Evolutionary conservation across 1,139 yeast genomes (phyloP), one percentile per base, ranked within the genome.

Genomic region (Suhomyces maxii): DNA sequence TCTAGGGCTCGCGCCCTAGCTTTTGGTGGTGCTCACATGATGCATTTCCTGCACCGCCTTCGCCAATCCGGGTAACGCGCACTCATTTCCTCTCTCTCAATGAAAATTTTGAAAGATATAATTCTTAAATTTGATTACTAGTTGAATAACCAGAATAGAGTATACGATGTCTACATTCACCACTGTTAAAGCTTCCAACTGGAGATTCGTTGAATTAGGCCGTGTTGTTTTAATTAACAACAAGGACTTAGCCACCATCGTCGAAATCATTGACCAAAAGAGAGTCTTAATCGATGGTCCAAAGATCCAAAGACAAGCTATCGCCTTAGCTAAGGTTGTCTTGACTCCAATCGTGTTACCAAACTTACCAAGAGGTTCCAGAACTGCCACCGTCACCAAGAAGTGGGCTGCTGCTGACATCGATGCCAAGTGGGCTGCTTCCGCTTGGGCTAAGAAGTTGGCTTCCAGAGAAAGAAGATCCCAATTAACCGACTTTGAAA

Each of bases 161-260:
- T 46, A 46, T 43, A 53, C 54, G 54, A 72, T 71, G 77, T 67
- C 75, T 54, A 53, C 67, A 53, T 57, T 67, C 63, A 65, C 96
- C 74, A 80, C 87, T 73, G 95, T 91, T 77, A 87, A 88, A 83
- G 88, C 96, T 76, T 83, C 96, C 78, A 89, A 88, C 91, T 91
- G 97, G 98, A 89, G 97, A 87, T 86, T 83, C 75, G 99, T 95
- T 76, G 97, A 93, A 84, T 88, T 91, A 72, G 99, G 99, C 76
- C 97, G 99, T 83, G 89, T 95, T 73, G 97, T 91, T 78, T 86
- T 91, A 73, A 74, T 93, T 75, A 78, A 83, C 84, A 80, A 83
- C 80, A 86, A 88, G 79, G 69, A 71, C 54, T 82, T 91, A 72
- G 98, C 97, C 69, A 80, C 95, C 73, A 84, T 91, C 69, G 97